These are phyloP conservation scores for Phytophthora uliginosa DNA, from an alignment of 352 stramenopile genomes.

Conservation along the genomic window DNA sequence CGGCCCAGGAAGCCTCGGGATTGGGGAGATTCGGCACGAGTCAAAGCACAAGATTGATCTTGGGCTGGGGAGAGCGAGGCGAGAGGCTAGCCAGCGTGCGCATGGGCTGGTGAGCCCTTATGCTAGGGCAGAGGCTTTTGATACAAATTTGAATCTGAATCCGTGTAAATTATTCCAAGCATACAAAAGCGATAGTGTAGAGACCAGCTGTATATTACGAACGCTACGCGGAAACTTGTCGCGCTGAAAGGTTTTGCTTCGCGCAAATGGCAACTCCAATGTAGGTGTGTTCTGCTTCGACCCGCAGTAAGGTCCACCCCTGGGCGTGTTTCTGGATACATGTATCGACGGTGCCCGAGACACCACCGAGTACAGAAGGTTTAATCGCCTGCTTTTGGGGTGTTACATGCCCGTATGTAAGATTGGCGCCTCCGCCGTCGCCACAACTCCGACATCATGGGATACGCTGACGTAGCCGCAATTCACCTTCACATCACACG, in stretches of 20 bases:
- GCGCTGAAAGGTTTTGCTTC: neutral
- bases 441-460: neutral
- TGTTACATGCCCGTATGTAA: neutral
- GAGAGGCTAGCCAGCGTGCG: slow-evolving; percentile 24
- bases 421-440: neutral
- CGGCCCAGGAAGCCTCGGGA: slow-evolving; percentile 7
- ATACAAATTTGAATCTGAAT: slow-evolving; percentile 4
- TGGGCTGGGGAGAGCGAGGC: slow-evolving; percentile 25
- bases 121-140: neutral
- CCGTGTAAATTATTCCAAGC: slow-evolving; percentile 8
- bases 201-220: slow-evolving; percentile 20
- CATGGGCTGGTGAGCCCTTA: slow-evolving; percentile 20
- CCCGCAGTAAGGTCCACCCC: slow-evolving; percentile 5
- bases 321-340: neutral
- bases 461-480: neutral
- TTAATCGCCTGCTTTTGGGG: neutral
- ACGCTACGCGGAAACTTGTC: slow-evolving; percentile 19
- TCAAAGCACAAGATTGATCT: slow-evolving; percentile 40
- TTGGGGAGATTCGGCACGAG: slow-evolving; percentile 34
- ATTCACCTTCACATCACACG: neutral
- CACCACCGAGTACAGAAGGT: neutral
- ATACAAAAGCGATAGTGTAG: slow-evolving; percentile 9
- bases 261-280: neutral
- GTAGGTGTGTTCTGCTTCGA: neutral
- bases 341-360: neutral